Percentiles rank a stretch among this genome's conserved stretches.
phyloP scores from a whole-genome alignment of 768 basidiomycete species.

The Suillus placidus region DNA sequence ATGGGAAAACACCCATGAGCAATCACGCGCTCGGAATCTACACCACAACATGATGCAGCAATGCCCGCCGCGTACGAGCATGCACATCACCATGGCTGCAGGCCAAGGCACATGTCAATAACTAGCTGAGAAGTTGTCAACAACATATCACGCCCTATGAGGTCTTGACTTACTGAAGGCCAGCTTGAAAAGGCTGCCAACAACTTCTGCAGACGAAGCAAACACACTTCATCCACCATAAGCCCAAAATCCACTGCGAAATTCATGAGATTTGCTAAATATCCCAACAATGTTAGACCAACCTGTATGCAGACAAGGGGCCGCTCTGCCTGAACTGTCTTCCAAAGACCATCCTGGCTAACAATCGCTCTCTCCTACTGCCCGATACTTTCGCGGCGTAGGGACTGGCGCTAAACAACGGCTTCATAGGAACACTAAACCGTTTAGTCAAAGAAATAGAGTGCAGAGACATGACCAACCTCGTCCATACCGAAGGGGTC shows the following conservation, averaged over 20 bases:
- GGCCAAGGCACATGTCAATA: conserved; percentile 4
- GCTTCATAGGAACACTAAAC: conserved; percentile 4
- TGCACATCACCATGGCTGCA: conserved; percentile 2
- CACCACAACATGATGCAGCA: background rate
- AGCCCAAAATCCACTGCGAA: background rate
- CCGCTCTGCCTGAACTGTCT: background rate
- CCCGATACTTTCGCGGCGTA: background rate
- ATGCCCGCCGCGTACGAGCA: conserved; percentile 2
- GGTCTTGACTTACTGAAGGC: background rate
- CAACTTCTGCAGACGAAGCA: background rate
- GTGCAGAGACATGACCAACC: background rate
- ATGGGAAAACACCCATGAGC: conserved; percentile 5
- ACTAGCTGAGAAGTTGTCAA: background rate
- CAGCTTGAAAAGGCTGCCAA: conserved; percentile 8
- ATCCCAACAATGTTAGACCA: background rate
- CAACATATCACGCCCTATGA: background rate
- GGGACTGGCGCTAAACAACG: background rate
- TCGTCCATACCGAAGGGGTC: conserved; percentile 34
- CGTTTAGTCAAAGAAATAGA: background rate
- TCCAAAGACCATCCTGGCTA: conserved; percentile 1
- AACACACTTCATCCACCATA: conserved; percentile 4
- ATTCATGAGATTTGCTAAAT: background rate
- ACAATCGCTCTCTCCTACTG: background rate
- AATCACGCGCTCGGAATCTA: background rate
- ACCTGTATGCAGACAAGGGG: conserved; percentile 3